Conservation (phyloP, 2,329 filamentous ascomycete species). For the Monilinia polystroma region DNA sequence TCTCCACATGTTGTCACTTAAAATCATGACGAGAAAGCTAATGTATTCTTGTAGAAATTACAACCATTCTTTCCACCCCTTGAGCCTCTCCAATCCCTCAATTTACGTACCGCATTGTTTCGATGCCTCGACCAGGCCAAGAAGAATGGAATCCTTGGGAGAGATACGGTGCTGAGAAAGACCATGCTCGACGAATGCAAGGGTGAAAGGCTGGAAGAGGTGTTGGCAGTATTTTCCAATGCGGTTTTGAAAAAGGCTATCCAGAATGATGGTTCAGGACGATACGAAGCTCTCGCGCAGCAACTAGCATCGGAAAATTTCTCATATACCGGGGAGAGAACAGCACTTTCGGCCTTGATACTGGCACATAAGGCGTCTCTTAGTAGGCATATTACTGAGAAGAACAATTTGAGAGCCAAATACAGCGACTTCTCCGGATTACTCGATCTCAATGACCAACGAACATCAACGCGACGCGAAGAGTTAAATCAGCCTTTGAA, state of each 20-base stretch:
- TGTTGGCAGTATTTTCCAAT: constrained; percentile 80
- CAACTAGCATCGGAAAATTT: constrained; percentile 58
- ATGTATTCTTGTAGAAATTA: constrained; percentile 63
- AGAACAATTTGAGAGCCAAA: constrained; percentile 55
- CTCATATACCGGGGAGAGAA: constrained; percentile 55
- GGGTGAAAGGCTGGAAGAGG: constrained; percentile 84
- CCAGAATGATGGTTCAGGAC: constrained; percentile 45
- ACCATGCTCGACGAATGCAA: constrained; percentile 97
- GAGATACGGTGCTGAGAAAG: constrained; percentile 80
- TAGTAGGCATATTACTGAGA: constrained; percentile 56
- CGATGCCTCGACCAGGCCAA: constrained; percentile 81
- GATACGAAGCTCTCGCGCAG: constrained; percentile 51
- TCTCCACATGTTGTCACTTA: background rate
- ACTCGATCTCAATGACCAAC: constrained; percentile 61
- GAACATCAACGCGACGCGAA: constrained; percentile 55
- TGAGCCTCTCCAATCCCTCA: constrained; percentile 87
- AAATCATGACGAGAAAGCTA: background rate
- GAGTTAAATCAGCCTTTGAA: constrained; percentile 41
- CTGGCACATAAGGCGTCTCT: constrained; percentile 72
- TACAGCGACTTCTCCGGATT: constrained; percentile 65
- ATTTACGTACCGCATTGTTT: constrained; percentile 80
- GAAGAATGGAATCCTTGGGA: constrained; percentile 78
- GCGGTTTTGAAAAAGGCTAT: constrained; percentile 72
- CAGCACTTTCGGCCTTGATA: constrained; percentile 62
- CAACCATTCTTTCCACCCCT: constrained; percentile 87